Conservation (phyloP, 2,329 filamentous ascomycete species). For the Paraphoma chrysanthemicola region DNA sequence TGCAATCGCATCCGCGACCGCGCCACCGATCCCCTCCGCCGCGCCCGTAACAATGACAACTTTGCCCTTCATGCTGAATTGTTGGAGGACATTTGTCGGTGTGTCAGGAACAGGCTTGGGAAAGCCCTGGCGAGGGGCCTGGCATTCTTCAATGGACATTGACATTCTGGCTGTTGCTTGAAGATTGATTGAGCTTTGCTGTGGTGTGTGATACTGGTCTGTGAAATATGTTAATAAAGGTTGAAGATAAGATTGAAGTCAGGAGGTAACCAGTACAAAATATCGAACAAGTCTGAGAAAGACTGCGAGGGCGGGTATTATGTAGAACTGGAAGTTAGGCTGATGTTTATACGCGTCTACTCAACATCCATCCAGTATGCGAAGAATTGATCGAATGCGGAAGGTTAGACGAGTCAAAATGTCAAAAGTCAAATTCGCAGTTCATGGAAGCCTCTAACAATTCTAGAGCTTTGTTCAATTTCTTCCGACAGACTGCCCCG, state of each 20-base stretch:
- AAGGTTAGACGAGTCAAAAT: neutral
- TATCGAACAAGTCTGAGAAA: too few species aligned
- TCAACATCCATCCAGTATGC: neutral
- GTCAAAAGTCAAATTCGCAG: too few species aligned
- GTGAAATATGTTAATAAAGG: too few species aligned
- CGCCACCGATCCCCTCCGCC: slow-evolving; percentile 63
- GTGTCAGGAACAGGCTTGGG: slow-evolving; percentile 34
- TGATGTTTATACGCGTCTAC: neutral
- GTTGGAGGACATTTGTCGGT: slow-evolving; percentile 38
- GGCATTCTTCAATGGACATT: slow-evolving; percentile 42
- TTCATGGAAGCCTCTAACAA: too few species aligned
- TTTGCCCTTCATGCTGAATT: slow-evolving; percentile 47
- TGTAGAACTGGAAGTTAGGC: neutral
- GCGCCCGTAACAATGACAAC: slow-evolving; percentile 54
- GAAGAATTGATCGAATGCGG: neutral
- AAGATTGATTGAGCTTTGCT: neutral
- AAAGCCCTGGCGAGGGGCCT: slow-evolving; percentile 29
- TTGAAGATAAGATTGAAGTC: too few species aligned
- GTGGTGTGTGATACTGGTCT: too few species aligned
- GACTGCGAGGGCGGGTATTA: too few species aligned
- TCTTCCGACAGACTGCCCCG: slow-evolving; percentile 2
- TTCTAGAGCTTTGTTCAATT: too few species aligned
- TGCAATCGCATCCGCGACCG: slow-evolving; percentile 29
- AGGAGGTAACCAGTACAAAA: too few species aligned
- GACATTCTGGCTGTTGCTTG: slow-evolving; percentile 34